These are phyloP conservation scores for Ascochyta clinopodiicola DNA, from an alignment of 2,329 filamentous ascomycete genomes.

Conservation along the genomic window DNA sequence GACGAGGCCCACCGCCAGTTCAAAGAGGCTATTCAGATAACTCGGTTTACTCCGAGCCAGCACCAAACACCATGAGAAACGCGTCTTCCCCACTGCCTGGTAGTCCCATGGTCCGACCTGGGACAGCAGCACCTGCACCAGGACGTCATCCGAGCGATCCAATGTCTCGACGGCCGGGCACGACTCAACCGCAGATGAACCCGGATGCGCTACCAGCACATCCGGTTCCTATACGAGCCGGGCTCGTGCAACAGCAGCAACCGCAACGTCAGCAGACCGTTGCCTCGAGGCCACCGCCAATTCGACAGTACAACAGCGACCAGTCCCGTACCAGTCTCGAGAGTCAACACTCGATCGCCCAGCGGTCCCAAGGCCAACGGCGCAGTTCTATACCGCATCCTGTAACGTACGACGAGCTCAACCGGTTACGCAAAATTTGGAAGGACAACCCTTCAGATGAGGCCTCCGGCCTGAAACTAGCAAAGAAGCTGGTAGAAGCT, in stretches of 20 bases:
- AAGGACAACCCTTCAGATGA: slow-evolving; percentile 77
- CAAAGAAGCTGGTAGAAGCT: slow-evolving; percentile 86
- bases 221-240: slow-evolving; percentile 61
- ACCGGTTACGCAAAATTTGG: slow-evolving; percentile 72
- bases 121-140: slow-evolving; percentile 40
- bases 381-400: slow-evolving; percentile 52
- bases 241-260: slow-evolving; percentile 50
- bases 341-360: slow-evolving; percentile 26
- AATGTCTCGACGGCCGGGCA: slow-evolving; percentile 46
- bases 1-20: slow-evolving; percentile 36
- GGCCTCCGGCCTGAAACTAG: slow-evolving; percentile 72
- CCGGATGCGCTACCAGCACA: slow-evolving; percentile 64
- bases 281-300: slow-evolving; percentile 56
- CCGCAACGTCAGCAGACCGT: slow-evolving; percentile 24
- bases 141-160: slow-evolving; percentile 37
- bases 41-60: slow-evolving; percentile 46
- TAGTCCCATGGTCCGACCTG: slow-evolving; percentile 37
- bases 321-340: slow-evolving; percentile 47
- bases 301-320: slow-evolving; percentile 59
- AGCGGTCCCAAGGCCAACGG: slow-evolving; percentile 21
- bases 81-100: slow-evolving; percentile 35
- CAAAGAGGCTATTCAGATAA: slow-evolving; percentile 46
- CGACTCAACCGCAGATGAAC: slow-evolving; percentile 52
- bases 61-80: slow-evolving; percentile 40
- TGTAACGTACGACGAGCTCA: slow-evolving; percentile 80